These are phyloP conservation scores for Ganoderma multipileum DNA, from an alignment of 1,284 basidiomycete species.

Conservation along the genomic window DNA sequence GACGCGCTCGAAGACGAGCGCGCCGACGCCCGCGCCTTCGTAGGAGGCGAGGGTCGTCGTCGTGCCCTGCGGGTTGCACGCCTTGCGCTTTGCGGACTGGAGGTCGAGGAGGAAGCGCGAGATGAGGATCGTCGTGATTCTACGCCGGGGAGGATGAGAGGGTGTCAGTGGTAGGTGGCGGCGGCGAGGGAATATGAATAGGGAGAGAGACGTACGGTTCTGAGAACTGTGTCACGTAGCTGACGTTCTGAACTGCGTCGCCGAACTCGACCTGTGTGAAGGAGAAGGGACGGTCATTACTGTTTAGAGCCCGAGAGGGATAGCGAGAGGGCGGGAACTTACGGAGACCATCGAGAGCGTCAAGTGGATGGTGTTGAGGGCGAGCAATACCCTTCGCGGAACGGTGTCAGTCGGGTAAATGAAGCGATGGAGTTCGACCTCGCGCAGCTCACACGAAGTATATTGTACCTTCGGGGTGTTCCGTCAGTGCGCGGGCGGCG, in stretches of 20 bases:
- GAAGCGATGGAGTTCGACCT: neutral
- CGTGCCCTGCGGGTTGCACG: neutral
- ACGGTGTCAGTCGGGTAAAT: neutral
- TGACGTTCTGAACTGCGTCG: slow-evolving; percentile 8
- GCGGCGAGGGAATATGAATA: neutral
- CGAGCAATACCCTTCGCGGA: neutral
- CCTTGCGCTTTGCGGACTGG: slow-evolving; percentile 11
- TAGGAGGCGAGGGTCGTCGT: neutral
- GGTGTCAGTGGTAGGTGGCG: neutral
- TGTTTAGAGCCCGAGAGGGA: neutral
- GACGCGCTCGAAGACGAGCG: slow-evolving; percentile 1
- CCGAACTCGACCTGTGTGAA: slow-evolving; percentile 1
- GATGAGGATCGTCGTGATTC: slow-evolving; percentile 17
- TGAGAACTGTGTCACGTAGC: slow-evolving; percentile 14
- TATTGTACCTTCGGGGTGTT: neutral
- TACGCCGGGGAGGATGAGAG: neutral
- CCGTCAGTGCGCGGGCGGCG: too few relatives aligned
- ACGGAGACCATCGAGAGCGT: slow-evolving; percentile 13
- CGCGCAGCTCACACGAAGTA: slow-evolving; percentile 1
- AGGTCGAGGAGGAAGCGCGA: slow-evolving; percentile 18
- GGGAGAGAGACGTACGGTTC: slow-evolving; percentile 15
- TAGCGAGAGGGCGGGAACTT: neutral
- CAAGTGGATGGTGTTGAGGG: slow-evolving; percentile 10
- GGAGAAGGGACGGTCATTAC: neutral
- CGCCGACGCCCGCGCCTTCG: neutral